Evolutionary conservation across 1,284 basidiomycete genomes (phyloP), one percentile per base, ranked within the genome.

Genomic region (Moesziomyces parantarcticus): DNA sequence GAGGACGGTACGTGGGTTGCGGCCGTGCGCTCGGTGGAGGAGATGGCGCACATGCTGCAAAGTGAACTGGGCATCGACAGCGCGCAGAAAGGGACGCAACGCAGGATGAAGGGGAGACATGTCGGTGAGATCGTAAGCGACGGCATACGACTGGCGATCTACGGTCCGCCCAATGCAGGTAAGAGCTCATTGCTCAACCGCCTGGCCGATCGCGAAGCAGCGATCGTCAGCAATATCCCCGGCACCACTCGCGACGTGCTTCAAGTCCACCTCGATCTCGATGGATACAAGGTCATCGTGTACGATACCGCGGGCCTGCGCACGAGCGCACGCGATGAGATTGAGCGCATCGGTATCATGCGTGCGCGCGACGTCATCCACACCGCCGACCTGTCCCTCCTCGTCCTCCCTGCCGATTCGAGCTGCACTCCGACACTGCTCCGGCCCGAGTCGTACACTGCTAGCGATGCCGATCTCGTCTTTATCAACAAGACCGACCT

Each of bases 221-320:
- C 93, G 0, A 95, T 96, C 55, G 92, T 94, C 11, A 93, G 93
- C 1, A 86, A 90, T 9, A 86, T 92, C 16, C 91, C 93, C 0
- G 93, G 93, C 0, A 96, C 93, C 0, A 96, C 93, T 2, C 87
- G 93, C 26, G 93, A 95, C 77, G 88, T 94, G 6, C 86, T 96
- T 2, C 90, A 92, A 73, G 85, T 94, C 5, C 89, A 91, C 0
- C 87, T 96, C 0, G 92, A 96, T 79, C 89, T 94, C n/a, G 62
- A 41, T 14, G 93, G 93, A 0, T 86, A 93, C 49, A 92, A 92
- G 0, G 88, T 95, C 3, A 86, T 91, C 22, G 86, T 93, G 1
- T 88, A 89, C 3, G 93, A 96, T 79, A 95, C 93, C 0, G 93
- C 93, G 3, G 93, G 93, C 0, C 84, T 95, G 16, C 87, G 92